Conservation (phyloP, 257 asterid species). For the Agastache rugosa region DNA sequence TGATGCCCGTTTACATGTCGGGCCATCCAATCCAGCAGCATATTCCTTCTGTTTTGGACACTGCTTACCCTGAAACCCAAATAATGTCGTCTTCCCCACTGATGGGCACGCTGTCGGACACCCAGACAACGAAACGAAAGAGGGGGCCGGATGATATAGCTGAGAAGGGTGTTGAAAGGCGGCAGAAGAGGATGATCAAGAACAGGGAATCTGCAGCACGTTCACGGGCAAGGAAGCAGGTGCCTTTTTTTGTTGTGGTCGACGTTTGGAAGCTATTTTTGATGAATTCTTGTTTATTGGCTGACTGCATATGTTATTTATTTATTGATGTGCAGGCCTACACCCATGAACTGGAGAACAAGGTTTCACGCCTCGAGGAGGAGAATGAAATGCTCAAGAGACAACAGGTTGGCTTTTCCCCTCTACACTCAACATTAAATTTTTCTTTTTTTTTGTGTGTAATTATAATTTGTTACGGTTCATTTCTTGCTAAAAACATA, state of each 20-base stretch:
- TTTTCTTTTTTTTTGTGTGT: background rate
- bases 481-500: background rate
- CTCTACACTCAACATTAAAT: background rate
- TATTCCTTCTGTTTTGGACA: slow-evolving; percentile 57
- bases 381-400: slow-evolving; percentile 83
- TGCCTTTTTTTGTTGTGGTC: slow-evolving; percentile 28
- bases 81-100: slow-evolving; percentile 65
- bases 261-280: background rate
- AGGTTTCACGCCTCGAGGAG: slow-evolving; percentile 79
- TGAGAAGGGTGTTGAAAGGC: slow-evolving; percentile 83
- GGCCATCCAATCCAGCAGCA: slow-evolving; percentile 65
- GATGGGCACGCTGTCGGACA: slow-evolving; percentile 72
- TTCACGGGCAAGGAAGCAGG: slow-evolving; percentile 98
- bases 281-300: slow-evolving; percentile 5
- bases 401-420: slow-evolving; percentile 58
- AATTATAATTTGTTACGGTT: background rate
- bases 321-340: slow-evolving; percentile 61
- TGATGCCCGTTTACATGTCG: slow-evolving; percentile 54
- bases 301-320: slow-evolving; percentile 20
- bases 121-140: slow-evolving; percentile 70
- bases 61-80: slow-evolving; percentile 59
- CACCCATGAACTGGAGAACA: slow-evolving; percentile 86
- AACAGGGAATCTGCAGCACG: slow-evolving; percentile 98
- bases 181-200: slow-evolving; percentile 98
- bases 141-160: slow-evolving; percentile 65